Conservation (phyloP, 2,329 filamentous ascomycete genomes). For the Coniochaeta sp. region DNA sequence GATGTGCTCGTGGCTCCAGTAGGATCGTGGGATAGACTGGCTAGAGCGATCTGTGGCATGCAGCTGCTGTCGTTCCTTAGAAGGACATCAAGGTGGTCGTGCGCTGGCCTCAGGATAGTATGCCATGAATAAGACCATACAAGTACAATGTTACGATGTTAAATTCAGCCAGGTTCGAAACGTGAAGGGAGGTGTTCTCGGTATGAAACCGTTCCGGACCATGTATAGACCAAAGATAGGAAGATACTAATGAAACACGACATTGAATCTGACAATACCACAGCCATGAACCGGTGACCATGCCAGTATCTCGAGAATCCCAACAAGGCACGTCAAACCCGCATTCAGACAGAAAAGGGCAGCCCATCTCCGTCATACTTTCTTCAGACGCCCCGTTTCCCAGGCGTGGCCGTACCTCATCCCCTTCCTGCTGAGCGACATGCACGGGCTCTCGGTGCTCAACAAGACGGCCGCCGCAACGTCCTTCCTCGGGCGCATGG, state of each 20-base stretch:
- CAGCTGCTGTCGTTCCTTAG: not conserved
- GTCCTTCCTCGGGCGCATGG: constrained; percentile 57
- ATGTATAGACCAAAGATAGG: not conserved
- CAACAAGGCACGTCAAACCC: not conserved
- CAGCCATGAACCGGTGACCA: not conserved
- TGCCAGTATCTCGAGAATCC: not conserved
- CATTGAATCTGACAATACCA: not conserved
- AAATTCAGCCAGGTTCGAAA: not conserved
- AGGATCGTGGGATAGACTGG: not conserved
- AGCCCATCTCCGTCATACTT: not conserved
- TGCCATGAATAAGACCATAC: not conserved
- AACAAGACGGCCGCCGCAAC: constrained; percentile 51
- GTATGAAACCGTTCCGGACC: not conserved
- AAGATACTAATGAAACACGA: not conserved
- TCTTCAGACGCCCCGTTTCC: constrained; percentile 48
- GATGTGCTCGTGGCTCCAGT: not conserved
- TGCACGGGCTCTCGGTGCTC: constrained; percentile 64
- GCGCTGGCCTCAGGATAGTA: not conserved
- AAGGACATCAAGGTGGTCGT: not conserved
- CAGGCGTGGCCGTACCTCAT: constrained; percentile 87
- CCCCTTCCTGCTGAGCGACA: constrained; percentile 74
- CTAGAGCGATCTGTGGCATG: not conserved
- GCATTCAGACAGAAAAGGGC: not conserved
- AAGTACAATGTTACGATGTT: not conserved
- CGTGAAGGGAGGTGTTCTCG: not conserved